Evolutionary conservation across 208 protist genomes (phyloP).

Genomic region (Leishmania mexicana): DNA sequence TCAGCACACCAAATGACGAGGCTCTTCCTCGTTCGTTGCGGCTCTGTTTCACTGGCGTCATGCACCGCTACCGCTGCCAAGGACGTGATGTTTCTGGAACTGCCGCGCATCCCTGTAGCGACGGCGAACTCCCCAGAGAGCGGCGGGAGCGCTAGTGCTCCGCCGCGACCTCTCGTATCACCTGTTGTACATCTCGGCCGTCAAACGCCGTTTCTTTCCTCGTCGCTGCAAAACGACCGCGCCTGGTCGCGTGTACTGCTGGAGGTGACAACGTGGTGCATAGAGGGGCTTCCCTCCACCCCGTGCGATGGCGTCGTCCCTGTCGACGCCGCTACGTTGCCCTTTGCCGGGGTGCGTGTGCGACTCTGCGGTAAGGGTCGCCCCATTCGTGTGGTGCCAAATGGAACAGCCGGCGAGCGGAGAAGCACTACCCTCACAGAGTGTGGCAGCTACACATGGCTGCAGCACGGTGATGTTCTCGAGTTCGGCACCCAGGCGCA

Average conservation of each 20-base stretch:
- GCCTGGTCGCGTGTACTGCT: constrained; percentile 25
- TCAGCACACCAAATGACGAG: background rate
- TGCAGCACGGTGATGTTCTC: constrained; percentile 33
- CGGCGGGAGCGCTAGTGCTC: background rate
- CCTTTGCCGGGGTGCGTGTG: constrained; percentile 26
- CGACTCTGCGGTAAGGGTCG: constrained; percentile 19
- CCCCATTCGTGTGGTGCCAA: background rate
- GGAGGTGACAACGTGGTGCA: constrained; percentile 38
- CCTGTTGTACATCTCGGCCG: constrained; percentile 22
- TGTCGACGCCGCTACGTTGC: constrained; percentile 15
- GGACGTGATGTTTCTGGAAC: constrained; percentile 7
- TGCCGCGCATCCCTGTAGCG: constrained; percentile 9
- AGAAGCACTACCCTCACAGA: background rate
- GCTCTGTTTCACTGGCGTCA: background rate
- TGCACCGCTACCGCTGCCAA: background rate
- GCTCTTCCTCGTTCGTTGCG: constrained; percentile 9
- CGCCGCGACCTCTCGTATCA: constrained; percentile 22
- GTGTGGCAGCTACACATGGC: constrained; percentile 15
- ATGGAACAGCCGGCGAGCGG: background rate
- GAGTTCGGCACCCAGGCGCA: constrained; percentile 15
- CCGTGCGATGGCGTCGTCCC: background rate
- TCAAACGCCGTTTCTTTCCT: constrained; percentile 18
- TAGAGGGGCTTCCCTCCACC: constrained; percentile 20
- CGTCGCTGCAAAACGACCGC: constrained; percentile 18
- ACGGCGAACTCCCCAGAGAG: background rate